Percentiles rank a stretch among this genome's conserved stretches.
Evolutionary conservation across 768 basidiomycete species (phyloP).

Genomic region (Collybia mongolica): DNA sequence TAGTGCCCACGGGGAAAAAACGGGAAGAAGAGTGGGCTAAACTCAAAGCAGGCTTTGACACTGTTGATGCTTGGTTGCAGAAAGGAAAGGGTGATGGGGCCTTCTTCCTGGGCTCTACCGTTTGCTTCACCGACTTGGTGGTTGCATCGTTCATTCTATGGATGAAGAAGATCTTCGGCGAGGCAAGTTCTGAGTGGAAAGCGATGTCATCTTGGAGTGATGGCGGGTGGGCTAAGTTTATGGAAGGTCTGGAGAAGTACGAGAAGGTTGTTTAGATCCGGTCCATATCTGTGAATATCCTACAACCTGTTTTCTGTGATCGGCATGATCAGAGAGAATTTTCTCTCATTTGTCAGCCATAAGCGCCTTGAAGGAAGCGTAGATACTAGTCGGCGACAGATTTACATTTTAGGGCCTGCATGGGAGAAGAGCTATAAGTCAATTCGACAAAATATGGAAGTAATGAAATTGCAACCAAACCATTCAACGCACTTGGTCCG

Average conservation of each 20-base stretch:
- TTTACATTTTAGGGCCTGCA: too few species aligned
- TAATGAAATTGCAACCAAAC: too few species aligned
- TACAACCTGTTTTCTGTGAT: too few species aligned
- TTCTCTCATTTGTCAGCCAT: too few species aligned
- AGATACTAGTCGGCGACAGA: too few species aligned
- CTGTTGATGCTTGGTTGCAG: neutral
- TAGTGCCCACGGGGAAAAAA: neutral
- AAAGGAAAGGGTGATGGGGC: constrained; percentile 1
- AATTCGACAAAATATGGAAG: too few species aligned
- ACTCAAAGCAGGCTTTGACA: neutral
- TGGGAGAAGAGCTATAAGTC: too few species aligned
- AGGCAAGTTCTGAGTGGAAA: neutral
- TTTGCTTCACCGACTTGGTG: constrained; percentile 2
- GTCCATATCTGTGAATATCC: too few species aligned
- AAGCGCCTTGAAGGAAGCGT: too few species aligned
- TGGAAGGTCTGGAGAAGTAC: neutral
- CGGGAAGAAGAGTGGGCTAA: neutral
- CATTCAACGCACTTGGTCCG: too few species aligned
- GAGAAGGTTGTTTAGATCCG: neutral
- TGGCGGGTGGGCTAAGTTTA: neutral
- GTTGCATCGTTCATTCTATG: neutral
- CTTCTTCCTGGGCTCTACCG: neutral
- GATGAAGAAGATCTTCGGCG: constrained; percentile 1
- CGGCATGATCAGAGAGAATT: too few species aligned
- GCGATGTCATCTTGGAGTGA: neutral